phyloP scores from a whole-genome alignment of 768 basidiomycete genomes.

The Ephemerocybe angulata region DNA sequence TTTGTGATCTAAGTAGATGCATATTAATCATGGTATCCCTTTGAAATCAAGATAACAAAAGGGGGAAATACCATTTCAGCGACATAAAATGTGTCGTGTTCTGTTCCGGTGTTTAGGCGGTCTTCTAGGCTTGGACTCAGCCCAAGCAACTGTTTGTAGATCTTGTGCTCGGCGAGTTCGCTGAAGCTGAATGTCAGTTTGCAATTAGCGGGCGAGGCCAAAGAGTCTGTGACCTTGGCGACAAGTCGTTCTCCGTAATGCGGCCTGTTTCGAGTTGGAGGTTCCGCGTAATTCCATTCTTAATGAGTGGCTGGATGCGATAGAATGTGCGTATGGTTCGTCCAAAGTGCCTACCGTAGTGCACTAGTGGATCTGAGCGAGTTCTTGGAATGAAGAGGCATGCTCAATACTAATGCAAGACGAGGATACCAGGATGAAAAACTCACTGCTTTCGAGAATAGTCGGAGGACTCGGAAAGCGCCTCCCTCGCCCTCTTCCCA shows the following conservation, averaged over 20 bases:
- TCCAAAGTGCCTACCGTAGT: not conserved
- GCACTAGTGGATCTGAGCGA: not conserved
- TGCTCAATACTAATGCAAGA: too few relatives aligned
- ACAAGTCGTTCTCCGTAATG: not conserved
- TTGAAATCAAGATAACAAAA: not conserved
- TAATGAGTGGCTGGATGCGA: not conserved
- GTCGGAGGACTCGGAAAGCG: too few relatives aligned
- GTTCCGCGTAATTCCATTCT: not conserved
- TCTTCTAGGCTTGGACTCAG: not conserved
- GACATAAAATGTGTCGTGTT: not conserved
- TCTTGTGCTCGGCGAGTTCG: not conserved
- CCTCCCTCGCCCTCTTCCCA: too few relatives aligned
- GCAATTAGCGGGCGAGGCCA: not conserved
- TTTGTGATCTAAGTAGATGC: constrained; percentile 13
- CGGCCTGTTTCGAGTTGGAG: not conserved
- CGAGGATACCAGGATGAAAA: too few relatives aligned
- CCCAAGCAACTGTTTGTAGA: not conserved
- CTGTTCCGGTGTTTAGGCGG: not conserved
- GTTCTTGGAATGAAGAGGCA: not conserved
- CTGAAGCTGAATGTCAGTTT: not conserved
- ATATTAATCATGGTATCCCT: not conserved
- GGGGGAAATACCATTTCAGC: not conserved
- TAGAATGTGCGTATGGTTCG: not conserved
- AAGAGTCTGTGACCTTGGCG: not conserved
- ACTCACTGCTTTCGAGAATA: too few relatives aligned